Conservation (phyloP, 139 green algal genomes). For the Micromonas pusilla region DNA sequence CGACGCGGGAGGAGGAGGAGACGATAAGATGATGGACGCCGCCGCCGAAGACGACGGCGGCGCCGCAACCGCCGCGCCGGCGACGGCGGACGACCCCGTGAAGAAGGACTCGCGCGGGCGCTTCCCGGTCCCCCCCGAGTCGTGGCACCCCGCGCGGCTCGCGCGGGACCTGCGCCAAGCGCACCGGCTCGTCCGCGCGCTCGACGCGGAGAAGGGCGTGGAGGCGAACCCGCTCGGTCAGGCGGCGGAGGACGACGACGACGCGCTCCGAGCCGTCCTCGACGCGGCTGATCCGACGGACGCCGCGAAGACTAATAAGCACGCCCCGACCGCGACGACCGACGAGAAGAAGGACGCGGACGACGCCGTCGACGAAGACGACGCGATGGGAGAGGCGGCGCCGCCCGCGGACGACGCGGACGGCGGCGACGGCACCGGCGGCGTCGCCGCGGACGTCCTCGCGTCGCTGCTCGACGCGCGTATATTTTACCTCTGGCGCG, state of each 20-base stretch:
- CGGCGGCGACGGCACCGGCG: neutral
- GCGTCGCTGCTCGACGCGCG: neutral
- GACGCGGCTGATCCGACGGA: neutral
- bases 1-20: neutral
- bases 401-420: neutral
- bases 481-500: neutral
- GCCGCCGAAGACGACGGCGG: neutral
- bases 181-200: neutral
- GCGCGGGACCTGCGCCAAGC: neutral
- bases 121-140: neutral
- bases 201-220: slow-evolving; percentile 11
- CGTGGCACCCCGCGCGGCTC: neutral
- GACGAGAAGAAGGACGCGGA: neutral
- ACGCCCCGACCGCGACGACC: neutral
- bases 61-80: neutral
- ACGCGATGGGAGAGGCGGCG: neutral
- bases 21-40: neutral
- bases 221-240: neutral
- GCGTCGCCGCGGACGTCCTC: neutral
- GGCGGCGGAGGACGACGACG: neutral
- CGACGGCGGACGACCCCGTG: neutral
- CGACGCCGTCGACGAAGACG: neutral
- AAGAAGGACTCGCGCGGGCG: neutral
- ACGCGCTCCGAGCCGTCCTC: neutral
- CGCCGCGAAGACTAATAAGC: neutral